Percentiles rank a stretch among this genome's conserved stretches.
phyloP scores from a whole-genome alignment of 169 alveolate species.

The Eimeria sp. region DNA sequence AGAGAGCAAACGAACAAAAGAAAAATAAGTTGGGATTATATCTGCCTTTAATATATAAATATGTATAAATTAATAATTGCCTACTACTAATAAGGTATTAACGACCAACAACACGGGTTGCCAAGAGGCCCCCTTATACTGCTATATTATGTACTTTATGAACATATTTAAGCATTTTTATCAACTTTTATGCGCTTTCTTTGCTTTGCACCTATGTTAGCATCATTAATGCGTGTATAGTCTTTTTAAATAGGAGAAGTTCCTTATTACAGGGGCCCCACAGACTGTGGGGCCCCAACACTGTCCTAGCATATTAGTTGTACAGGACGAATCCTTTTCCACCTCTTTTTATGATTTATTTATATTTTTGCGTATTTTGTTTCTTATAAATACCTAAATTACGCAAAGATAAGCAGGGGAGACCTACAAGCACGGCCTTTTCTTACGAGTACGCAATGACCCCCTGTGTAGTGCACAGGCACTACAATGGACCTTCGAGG shows the following conservation, averaged over 20 bases:
- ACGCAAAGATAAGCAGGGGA: background rate
- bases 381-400: background rate
- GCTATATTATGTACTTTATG: background rate
- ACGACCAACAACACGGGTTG: background rate
- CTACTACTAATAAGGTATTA: background rate
- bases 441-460: too few relatives aligned
- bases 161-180: background rate
- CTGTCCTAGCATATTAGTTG: background rate
- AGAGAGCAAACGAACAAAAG: background rate
- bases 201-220: background rate
- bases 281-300: slow-evolving; percentile 15
- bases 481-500: too few relatives aligned
- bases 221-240: background rate
- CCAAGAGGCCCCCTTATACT: background rate
- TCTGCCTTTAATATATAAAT: background rate
- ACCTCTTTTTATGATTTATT: background rate
- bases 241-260: background rate
- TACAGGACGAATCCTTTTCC: background rate
- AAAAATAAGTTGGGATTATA: too few relatives aligned
- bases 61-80: background rate
- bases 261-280: background rate
- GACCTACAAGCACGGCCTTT: background rate
- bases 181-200: background rate
- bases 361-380: background rate
- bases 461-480: too few relatives aligned